A percentile compares a stretch with the other conserved stretches of the same genome.
These are phyloP conservation scores for Botrytis sinoallii DNA, from an alignment of 2,329 filamentous ascomycete genomes.

Conservation along the genomic window DNA sequence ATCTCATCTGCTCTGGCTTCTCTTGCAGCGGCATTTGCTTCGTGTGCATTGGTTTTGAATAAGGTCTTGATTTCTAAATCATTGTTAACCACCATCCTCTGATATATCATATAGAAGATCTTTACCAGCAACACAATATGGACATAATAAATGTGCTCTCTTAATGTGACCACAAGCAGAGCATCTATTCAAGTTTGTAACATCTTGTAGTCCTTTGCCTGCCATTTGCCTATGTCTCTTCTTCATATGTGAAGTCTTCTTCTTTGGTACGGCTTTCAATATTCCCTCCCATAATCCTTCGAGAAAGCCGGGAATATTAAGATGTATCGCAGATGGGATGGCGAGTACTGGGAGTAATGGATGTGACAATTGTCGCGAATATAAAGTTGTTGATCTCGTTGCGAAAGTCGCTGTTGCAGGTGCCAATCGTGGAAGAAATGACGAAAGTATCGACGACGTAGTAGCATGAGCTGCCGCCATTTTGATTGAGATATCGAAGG, in stretches of 20 bases:
- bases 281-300: conserved; percentile 90
- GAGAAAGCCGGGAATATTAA: conserved; percentile 66
- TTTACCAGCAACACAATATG: conserved; percentile 80
- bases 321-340: conserved; percentile 56
- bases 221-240: conserved; percentile 92
- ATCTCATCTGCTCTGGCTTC: conserved; percentile 15
- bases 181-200: conserved; percentile 82
- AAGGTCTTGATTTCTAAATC: conserved; percentile 35
- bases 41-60: conserved; percentile 24
- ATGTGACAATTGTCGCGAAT: conserved; percentile 46
- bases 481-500: conserved; percentile 24
- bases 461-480: conserved; percentile 48
- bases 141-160: conserved; percentile 83
- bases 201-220: conserved; percentile 90
- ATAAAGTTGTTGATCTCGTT: conserved; percentile 45
- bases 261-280: conserved; percentile 91
- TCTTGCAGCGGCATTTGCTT: conserved; percentile 13
- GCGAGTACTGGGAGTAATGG: conserved; percentile 54
- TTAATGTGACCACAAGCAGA: conserved; percentile 85
- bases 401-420: conserved; percentile 43
- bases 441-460: conserved; percentile 42
- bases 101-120: conserved; percentile 21
- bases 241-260: conserved; percentile 96
- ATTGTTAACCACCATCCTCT: conserved; percentile 21
- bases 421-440: conserved; percentile 56